phyloP scores from a whole-genome alignment of 2,329 filamentous ascomycete species.

The Phialophora tarda region DNA sequence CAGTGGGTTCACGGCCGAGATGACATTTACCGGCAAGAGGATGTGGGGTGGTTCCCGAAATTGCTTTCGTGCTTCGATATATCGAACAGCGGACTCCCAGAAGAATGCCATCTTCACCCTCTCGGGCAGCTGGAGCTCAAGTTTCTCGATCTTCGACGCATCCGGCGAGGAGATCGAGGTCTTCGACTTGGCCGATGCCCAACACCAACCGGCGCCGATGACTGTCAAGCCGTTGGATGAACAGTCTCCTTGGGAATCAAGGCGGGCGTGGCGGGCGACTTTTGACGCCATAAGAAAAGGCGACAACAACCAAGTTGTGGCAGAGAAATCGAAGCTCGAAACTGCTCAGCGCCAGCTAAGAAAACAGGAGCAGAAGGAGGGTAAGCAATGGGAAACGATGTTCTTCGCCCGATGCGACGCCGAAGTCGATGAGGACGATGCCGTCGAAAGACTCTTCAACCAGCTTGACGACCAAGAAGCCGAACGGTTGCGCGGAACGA shows the following conservation, averaged over 20 bases:
- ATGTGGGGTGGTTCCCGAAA: constrained; percentile 35
- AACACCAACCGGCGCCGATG: constrained; percentile 55
- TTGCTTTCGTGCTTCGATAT: constrained; percentile 33
- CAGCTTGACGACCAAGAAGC: constrained; percentile 21
- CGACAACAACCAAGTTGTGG: constrained; percentile 78
- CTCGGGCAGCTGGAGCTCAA: constrained; percentile 53
- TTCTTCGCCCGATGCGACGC: constrained; percentile 66
- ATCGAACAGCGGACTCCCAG: constrained; percentile 25
- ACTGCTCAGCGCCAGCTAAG: constrained; percentile 81
- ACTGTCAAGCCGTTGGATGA: constrained; percentile 72
- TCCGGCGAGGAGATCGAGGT: constrained; percentile 55
- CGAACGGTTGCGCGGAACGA: constrained; percentile 24
- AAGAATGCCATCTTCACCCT: constrained; percentile 28
- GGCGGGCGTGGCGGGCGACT: constrained; percentile 86
- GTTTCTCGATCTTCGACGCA: constrained; percentile 74
- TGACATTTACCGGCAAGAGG: constrained; percentile 36
- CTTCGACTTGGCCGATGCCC: constrained; percentile 56
- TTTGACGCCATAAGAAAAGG: constrained; percentile 78
- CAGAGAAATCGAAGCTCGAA: constrained; percentile 88
- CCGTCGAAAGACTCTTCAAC: constrained; percentile 18
- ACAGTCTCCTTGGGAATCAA: constrained; percentile 85
- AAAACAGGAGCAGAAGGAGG: constrained; percentile 75
- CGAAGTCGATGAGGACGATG: constrained; percentile 11
- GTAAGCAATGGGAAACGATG: constrained; percentile 77
- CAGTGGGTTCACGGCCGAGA: constrained; percentile 36